Conservation (phyloP, 2,329 filamentous ascomycete genomes). For the Cyphellophora attinorum region DNA sequence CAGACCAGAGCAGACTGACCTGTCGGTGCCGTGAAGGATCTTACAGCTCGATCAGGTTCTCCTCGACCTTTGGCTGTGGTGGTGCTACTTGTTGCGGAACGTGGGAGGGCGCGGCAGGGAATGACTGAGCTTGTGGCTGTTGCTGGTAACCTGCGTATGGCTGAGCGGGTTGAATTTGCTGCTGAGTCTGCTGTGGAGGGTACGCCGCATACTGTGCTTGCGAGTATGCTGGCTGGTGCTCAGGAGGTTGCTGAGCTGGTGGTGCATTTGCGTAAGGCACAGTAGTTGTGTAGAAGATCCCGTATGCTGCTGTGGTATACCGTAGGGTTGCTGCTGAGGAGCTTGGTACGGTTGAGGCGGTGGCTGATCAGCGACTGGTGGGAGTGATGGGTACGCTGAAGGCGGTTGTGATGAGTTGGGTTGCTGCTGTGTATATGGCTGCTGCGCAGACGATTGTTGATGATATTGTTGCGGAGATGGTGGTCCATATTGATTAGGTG, state of each 20-base stretch:
- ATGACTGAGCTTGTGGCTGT: conserved; percentile 45
- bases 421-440: conserved; percentile 5
- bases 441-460: conserved; percentile 5
- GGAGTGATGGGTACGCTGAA: conserved; percentile 11
- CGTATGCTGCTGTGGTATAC: not conserved
- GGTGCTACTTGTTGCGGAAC: conserved; percentile 45
- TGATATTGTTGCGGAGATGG: conserved; percentile 15
- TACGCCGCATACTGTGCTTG: conserved; percentile 2
- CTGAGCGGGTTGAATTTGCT: conserved; percentile 21
- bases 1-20: too few species aligned
- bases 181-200: conserved; percentile 1
- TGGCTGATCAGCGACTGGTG: conserved; percentile 7
- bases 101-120: conserved; percentile 57
- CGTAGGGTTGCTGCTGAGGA: too few species aligned
- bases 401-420: conserved; percentile 10
- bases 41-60: conserved; percentile 71
- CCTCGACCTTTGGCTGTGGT: conserved; percentile 51
- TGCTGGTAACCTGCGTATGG: conserved; percentile 21
- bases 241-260: conserved; percentile 5
- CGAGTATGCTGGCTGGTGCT: not conserved
- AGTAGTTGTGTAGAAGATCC: conserved; percentile 2
- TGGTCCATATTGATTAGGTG: conserved; percentile 11
- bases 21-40: too few species aligned
- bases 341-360: conserved; percentile 8
- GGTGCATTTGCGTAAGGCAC: conserved; percentile 1